Evolutionary conservation across 805 yeast genomes (phyloP).

Genomic region (Wickerhamomyces bovis): DNA sequence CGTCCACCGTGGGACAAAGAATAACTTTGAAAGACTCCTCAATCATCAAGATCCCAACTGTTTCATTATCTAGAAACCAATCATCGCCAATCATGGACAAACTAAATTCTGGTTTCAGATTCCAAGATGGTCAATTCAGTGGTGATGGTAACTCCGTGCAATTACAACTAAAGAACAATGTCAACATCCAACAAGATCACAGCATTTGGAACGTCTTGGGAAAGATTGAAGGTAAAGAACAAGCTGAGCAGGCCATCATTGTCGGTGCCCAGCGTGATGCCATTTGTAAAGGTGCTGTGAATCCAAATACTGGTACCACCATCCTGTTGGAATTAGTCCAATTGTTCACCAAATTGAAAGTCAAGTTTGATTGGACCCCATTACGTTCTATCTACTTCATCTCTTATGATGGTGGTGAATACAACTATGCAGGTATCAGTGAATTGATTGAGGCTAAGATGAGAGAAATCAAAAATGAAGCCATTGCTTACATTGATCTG

Average conservation of each 20-base stretch:
- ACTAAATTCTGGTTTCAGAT: conserved; percentile 7
- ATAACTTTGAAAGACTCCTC: conserved; percentile 40
- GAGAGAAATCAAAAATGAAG: conserved; percentile 51
- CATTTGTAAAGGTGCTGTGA: conserved; percentile 64
- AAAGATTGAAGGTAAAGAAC: conserved; percentile 74
- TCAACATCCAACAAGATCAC: conserved; percentile 38
- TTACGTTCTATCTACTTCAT: conserved; percentile 74
- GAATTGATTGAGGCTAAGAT: conserved; percentile 60
- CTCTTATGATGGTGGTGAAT: conserved; percentile 78
- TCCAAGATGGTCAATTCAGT: conserved; percentile 14
- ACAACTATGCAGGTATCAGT: conserved; percentile 79
- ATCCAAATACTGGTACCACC: conserved; percentile 71
- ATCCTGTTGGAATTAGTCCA: conserved; percentile 66
- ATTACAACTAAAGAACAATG: conserved; percentile 17
- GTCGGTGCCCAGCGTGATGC: conserved; percentile 85
- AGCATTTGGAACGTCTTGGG: conserved; percentile 77
- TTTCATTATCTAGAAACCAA: conserved; percentile 75
- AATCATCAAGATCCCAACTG: conserved; percentile 65
- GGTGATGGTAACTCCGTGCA: conserved; percentile 21
- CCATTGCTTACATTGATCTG: conserved; percentile 68
- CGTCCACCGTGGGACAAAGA: conserved; percentile 34
- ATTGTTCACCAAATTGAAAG: conserved; percentile 56
- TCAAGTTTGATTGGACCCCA: conserved; percentile 73
- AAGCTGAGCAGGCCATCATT: conserved; percentile 61
- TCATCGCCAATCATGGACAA: conserved; percentile 36